Evolutionary conservation across 495 filamentous ascomycete genomes (phyloP).

Genomic region (Podospora fimiseda): DNA sequence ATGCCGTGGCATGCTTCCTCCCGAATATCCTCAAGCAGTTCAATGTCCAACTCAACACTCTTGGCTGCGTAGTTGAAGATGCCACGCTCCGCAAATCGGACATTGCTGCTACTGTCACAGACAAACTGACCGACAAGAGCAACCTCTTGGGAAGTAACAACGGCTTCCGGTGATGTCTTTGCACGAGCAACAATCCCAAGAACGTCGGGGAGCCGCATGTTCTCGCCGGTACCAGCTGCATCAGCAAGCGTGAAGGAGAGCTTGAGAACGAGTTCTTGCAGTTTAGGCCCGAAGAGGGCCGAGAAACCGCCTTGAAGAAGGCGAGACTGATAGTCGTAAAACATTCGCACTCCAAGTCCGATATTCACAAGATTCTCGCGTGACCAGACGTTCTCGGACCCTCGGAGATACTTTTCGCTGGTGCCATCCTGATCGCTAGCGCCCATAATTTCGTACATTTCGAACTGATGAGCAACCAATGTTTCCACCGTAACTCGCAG

Average conservation of each 20-base stretch:
- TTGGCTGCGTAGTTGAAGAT: slow-evolving; percentile 42
- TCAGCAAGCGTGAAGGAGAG: slow-evolving; percentile 42
- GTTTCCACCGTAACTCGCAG: slow-evolving; percentile 42
- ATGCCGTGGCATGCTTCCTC: slow-evolving; percentile 45
- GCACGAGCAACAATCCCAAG: slow-evolving; percentile 43
- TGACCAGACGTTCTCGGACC: slow-evolving; percentile 37
- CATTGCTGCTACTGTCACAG: slow-evolving; percentile 30
- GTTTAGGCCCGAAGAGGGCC: slow-evolving; percentile 40
- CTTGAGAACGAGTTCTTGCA: slow-evolving; percentile 47
- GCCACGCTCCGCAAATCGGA: slow-evolving; percentile 41
- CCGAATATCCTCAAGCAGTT: slow-evolving; percentile 43
- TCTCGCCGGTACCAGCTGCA: slow-evolving; percentile 22
- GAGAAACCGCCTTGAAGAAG: slow-evolving; percentile 46
- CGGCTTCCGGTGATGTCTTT: slow-evolving; percentile 38
- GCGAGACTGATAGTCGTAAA: slow-evolving; percentile 46
- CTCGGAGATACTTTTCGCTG: slow-evolving; percentile 11
- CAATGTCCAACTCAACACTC: slow-evolving; percentile 41
- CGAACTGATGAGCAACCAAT: slow-evolving; percentile 43
- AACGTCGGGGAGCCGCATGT: slow-evolving; percentile 39
- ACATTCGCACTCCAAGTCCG: slow-evolving; percentile 40
- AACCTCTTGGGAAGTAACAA: slow-evolving; percentile 38
- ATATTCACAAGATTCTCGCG: slow-evolving; percentile 39
- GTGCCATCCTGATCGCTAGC: slow-evolving; percentile 25
- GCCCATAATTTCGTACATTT: slow-evolving; percentile 44
- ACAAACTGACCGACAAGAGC: slow-evolving; percentile 44